A percentile compares a stretch with the other conserved stretches of the same genome.
phyloP scores from a whole-genome alignment of 495 filamentous ascomycete genomes.

The Cercophora sp. region DNA sequence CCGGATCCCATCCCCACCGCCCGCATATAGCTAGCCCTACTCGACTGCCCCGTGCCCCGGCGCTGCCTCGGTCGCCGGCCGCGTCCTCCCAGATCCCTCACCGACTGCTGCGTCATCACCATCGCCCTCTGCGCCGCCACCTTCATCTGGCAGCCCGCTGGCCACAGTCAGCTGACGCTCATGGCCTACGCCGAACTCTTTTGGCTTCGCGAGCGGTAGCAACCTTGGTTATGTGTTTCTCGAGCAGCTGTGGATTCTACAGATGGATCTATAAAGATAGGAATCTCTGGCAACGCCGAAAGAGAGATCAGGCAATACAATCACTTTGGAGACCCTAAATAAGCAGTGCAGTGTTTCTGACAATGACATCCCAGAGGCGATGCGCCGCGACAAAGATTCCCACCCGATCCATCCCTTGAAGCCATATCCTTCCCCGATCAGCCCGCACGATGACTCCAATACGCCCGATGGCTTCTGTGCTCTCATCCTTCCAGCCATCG shows the following conservation, averaged over 20 bases:
- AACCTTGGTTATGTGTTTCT: conserved; percentile 88
- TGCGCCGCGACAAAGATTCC: too few species aligned
- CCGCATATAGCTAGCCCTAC: conserved; percentile 76
- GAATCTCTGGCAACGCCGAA: too few species aligned
- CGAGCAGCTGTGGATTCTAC: conserved; percentile 88
- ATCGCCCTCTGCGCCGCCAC: conserved; percentile 62
- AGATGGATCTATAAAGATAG: too few species aligned
- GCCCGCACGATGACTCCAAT: too few species aligned
- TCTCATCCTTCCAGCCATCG: too few species aligned
- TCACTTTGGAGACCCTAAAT: too few species aligned
- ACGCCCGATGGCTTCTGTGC: too few species aligned
- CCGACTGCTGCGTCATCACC: conserved; percentile 59
- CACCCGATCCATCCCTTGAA: too few species aligned
- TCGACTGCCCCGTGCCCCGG: conserved; percentile 62
- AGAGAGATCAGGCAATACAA: too few species aligned
- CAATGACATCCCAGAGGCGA: too few species aligned
- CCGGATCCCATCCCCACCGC: conserved; percentile 65
- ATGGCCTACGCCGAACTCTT: conserved; percentile 69
- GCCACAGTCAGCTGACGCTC: conserved; percentile 54
- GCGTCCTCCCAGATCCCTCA: conserved; percentile 62
- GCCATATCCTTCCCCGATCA: too few species aligned
- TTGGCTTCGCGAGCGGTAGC: conserved; percentile 81
- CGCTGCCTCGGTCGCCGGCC: conserved; percentile 57
- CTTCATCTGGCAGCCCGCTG: conserved; percentile 77
- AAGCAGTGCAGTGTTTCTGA: too few species aligned